Conservation (phyloP, 805 yeast species). For the Metschnikowia reukaufii region DNA sequence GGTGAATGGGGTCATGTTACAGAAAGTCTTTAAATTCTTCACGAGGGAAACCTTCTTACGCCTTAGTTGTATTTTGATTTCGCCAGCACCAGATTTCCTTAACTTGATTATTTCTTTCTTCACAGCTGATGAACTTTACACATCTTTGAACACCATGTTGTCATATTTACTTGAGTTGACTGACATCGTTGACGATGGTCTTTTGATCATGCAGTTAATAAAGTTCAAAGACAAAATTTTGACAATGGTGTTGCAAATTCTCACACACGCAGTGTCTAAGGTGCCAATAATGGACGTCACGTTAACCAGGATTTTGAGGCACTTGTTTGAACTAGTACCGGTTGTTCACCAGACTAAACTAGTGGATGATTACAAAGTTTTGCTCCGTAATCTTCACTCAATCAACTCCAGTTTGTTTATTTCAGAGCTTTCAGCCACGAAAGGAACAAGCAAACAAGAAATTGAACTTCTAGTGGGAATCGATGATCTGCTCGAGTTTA, state of each 20-base stretch:
- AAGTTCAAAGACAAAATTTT: conserved; percentile 32
- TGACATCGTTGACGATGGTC: conserved; percentile 29
- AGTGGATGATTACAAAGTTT: conserved; percentile 23
- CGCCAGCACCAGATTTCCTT: conserved; percentile 23
- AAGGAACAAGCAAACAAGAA: conserved; percentile 28
- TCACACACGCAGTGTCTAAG: conserved; percentile 26
- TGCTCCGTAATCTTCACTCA: conserved; percentile 29
- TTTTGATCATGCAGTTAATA: conserved; percentile 39
- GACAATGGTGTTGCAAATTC: conserved; percentile 27
- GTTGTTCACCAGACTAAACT: conserved; percentile 33
- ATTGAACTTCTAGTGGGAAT: conserved; percentile 35
- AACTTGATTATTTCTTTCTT: conserved; percentile 25
- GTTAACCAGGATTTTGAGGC: conserved; percentile 26
- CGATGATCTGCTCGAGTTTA: conserved; percentile 23
- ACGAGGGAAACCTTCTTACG: conserved; percentile 36
- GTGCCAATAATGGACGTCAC: conserved; percentile 37
- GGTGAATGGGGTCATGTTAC: conserved; percentile 26
- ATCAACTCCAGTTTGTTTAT: conserved; percentile 30
- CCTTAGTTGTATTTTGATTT: conserved; percentile 26
- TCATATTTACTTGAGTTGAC: conserved; percentile 32
- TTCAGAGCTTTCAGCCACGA: conserved; percentile 26
- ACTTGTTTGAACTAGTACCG: conserved; percentile 33
- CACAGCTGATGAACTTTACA: conserved; percentile 30
- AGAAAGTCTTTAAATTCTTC: conserved; percentile 28
- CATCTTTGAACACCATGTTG: conserved; percentile 28